Base-by-base conservation (phyloP, 495 filamentous ascomycete genomes). In the Aspergillus taichungensis region DNA sequence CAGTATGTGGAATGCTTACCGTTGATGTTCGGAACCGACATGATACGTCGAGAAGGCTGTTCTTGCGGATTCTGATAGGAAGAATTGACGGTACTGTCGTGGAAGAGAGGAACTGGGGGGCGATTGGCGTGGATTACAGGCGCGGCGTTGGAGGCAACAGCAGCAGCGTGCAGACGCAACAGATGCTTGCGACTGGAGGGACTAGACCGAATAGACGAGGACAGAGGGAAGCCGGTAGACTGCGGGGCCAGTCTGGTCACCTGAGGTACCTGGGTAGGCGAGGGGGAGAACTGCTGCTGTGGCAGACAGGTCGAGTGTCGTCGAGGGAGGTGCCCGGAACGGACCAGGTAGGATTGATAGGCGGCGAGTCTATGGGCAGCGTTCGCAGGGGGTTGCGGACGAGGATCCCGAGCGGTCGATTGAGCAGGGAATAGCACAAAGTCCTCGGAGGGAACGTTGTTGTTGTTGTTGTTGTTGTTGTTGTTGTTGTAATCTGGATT, bases 51-150 rank as follows among this genome's bases (percentile, higher is more conserved):
- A 35, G 28, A 35, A 39, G 45, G 33, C 31, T 51, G 42, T 51
- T 43, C 37, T 45, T 56, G 41, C 51, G 58, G 51, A 50, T 59
- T 62, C 55, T 57, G 46, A 46, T 47, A 43, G 28, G 50, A 39
- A 47, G 45, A 28, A 50, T 57, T 62, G 44, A 49, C 48, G 36
- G 56, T 61, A 51, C 61, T 69, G 50, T 51, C 47, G 58, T 70
- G 57, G 54, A 76, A 77, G 27, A 74, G 61, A 46, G 76, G 75
- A 49, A 77, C 71, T 42, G 75, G 69, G 40, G 73, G 75, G 56
- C 75, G 75, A 60, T 66, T 53, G 49, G 42, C 44, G 36, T 13
- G 34, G 40, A 39, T 46, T 33, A 43, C 38, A 37, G 51, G 46
- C 34, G 50, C 41, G 34, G 67, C 66, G 56, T 60, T 61, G 40